Conservation (phyloP, 257 asterid genomes). For the Eustoma russellianum region DNA sequence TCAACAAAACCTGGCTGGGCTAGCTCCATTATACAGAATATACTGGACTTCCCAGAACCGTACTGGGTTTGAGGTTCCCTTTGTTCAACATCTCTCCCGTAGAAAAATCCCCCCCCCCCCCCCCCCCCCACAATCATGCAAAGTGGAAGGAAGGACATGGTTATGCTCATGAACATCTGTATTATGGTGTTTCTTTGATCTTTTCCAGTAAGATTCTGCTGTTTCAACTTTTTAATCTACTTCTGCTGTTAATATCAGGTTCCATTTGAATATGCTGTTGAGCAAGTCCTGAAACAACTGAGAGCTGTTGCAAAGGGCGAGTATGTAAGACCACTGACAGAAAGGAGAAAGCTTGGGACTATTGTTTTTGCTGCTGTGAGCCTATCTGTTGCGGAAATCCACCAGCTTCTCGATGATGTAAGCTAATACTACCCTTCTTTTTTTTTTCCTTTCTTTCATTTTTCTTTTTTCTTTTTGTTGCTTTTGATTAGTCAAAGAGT, state of each 20-base stretch:
- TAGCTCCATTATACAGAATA: too few species aligned
- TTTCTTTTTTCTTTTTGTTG: not conserved
- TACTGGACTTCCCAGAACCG: too few species aligned
- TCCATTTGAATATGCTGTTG: constrained; percentile 59
- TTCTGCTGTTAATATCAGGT: constrained; percentile 37
- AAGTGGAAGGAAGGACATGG: too few species aligned
- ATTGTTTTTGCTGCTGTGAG: constrained; percentile 74
- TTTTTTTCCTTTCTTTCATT: not conserved
- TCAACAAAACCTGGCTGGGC: too few species aligned
- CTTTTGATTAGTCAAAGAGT: too few species aligned
- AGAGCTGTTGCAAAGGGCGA: constrained; percentile 72
- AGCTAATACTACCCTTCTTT: constrained; percentile 14
- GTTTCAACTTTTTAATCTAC: not conserved
- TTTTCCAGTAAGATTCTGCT: too few species aligned
- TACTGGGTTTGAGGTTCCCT: too few species aligned
- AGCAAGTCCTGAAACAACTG: constrained; percentile 56
- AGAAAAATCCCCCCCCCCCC: too few species aligned
- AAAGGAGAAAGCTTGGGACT: constrained; percentile 53
- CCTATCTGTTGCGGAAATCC: constrained; percentile 61
- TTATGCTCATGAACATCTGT: too few species aligned
- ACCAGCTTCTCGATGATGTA: constrained; percentile 43
- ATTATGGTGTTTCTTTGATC: too few species aligned
- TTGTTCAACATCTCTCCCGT: too few species aligned
- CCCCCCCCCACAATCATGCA: not conserved
- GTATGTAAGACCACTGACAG: constrained; percentile 49